Conservation (phyloP, 1,284 basidiomycete genomes). For the Serendipita sp. region DNA sequence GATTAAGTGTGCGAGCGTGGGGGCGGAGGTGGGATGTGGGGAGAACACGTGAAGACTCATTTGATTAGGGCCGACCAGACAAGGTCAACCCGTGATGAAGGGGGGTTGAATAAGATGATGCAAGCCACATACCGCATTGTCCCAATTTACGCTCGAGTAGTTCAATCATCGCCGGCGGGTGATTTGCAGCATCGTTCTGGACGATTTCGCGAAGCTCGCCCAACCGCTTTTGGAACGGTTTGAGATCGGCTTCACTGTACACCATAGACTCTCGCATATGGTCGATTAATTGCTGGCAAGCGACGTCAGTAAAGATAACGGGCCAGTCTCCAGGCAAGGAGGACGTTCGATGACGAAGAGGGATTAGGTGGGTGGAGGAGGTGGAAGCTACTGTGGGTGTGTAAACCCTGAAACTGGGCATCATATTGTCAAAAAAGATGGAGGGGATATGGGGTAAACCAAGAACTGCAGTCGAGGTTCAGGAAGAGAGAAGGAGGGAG, state of each 20-base stretch:
- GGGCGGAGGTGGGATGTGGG: neutral
- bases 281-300: slow-evolving; percentile 70
- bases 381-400: neutral
- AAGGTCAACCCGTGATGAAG: slow-evolving; percentile 9
- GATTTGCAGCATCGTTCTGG: slow-evolving; percentile 67
- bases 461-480: neutral
- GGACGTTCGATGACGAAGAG: neutral
- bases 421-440: neutral
- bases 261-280: slow-evolving; percentile 89
- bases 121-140: slow-evolving; percentile 62
- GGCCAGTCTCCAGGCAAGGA: neutral
- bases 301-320: slow-evolving; percentile 13
- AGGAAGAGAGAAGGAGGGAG: neutral
- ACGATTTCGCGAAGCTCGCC: slow-evolving; percentile 71
- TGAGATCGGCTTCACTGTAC: slow-evolving; percentile 80
- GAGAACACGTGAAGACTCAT: neutral
- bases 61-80: neutral
- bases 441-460: neutral
- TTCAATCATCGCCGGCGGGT: slow-evolving; percentile 78
- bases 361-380: neutral
- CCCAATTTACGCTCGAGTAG: slow-evolving; percentile 83
- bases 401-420: neutral
- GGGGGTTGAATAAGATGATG: slow-evolving; percentile 6
- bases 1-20: neutral
- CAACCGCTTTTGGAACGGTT: slow-evolving; percentile 70